Percentiles rank a stretch among this genome's conserved stretches.
Evolutionary conservation across 2,329 filamentous ascomycete species (phyloP).

Genomic region (Septoria linicola): DNA sequence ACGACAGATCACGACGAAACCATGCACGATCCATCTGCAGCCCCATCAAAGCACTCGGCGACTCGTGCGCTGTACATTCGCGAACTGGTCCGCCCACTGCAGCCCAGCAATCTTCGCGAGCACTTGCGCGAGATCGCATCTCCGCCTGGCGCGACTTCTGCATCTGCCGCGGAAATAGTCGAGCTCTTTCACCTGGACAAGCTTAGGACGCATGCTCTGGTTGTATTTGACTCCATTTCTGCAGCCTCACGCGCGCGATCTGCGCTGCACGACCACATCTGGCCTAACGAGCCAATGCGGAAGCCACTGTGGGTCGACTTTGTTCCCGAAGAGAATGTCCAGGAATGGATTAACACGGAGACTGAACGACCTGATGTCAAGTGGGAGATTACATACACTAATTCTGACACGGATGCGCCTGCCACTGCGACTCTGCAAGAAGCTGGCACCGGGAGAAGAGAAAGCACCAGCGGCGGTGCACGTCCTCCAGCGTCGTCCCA

Average conservation of each 20-base stretch:
- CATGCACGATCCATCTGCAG: constrained; percentile 2
- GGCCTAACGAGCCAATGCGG: constrained; percentile 82
- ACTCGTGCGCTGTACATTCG: constrained; percentile 80
- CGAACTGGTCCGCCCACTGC: constrained; percentile 84
- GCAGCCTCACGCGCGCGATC: constrained; percentile 75
- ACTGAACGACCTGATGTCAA: constrained; percentile 48
- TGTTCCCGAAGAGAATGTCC: constrained; percentile 71
- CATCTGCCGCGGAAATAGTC: constrained; percentile 52
- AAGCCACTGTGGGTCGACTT: constrained; percentile 89
- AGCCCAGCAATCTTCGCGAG: constrained; percentile 62
- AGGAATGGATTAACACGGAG: constrained; percentile 71
- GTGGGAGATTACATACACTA: constrained; percentile 71
- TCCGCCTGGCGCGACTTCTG: constrained; percentile 45
- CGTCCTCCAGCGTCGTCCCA: constrained; percentile 20
- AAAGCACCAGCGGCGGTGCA: constrained; percentile 21
- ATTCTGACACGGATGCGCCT: constrained; percentile 51
- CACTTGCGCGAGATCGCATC: constrained; percentile 70
- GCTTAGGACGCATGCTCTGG: constrained; percentile 86
- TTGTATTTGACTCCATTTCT: constrained; percentile 65
- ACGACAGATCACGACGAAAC: constrained; percentile 2
- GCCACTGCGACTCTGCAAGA: constrained; percentile 41
- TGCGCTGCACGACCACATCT: constrained; percentile 73
- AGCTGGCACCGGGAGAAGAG: constrained; percentile 17
- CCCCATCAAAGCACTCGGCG: constrained; percentile 44
- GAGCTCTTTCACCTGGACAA: constrained; percentile 74